Conservation (phyloP, 2,329 filamentous ascomycete genomes). For the Biscogniauxia marginata region DNA sequence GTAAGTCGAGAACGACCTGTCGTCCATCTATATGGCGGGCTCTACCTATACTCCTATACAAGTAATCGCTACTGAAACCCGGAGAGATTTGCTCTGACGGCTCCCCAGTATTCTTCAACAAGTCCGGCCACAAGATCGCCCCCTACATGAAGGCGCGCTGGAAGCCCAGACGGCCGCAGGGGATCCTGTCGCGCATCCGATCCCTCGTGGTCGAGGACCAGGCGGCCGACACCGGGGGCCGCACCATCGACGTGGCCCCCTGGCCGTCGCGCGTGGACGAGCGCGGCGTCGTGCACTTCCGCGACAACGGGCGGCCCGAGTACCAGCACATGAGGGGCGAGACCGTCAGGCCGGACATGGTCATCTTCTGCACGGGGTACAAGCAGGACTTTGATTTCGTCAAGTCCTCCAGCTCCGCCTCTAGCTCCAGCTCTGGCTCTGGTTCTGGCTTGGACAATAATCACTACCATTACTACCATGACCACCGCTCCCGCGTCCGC, state of each 20-base stretch:
- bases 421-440: no score
- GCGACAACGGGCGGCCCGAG: slow-evolving; percentile 29
- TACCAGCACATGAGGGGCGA: slow-evolving; percentile 26
- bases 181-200: slow-evolving; percentile 35
- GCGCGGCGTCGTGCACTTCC: slow-evolving; percentile 38
- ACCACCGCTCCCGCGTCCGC: slow-evolving; percentile 36
- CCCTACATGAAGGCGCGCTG: slow-evolving; percentile 19
- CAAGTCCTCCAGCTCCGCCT: slow-evolving; percentile 43
- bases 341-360: slow-evolving; percentile 40
- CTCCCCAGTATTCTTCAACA: slow-evolving; percentile 40
- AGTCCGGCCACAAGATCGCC: slow-evolving; percentile 21
- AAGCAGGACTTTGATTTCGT: slow-evolving; percentile 42
- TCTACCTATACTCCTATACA: no score
- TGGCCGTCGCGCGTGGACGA: slow-evolving; percentile 42
- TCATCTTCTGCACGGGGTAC: slow-evolving; percentile 50
- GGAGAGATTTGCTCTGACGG: background rate
- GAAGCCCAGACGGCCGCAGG: slow-evolving; percentile 30
- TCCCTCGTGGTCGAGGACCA: slow-evolving; percentile 39
- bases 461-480: background rate
- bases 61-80: no score
- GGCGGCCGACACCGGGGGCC: slow-evolving; percentile 37
- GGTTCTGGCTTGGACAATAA: no score
- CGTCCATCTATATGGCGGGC: background rate
- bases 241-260: slow-evolving; percentile 42
- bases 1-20: slow-evolving; percentile 12